Conservation (phyloP, 2,329 filamentous ascomycete genomes). For the Cadophora luteo-olivacea region DNA sequence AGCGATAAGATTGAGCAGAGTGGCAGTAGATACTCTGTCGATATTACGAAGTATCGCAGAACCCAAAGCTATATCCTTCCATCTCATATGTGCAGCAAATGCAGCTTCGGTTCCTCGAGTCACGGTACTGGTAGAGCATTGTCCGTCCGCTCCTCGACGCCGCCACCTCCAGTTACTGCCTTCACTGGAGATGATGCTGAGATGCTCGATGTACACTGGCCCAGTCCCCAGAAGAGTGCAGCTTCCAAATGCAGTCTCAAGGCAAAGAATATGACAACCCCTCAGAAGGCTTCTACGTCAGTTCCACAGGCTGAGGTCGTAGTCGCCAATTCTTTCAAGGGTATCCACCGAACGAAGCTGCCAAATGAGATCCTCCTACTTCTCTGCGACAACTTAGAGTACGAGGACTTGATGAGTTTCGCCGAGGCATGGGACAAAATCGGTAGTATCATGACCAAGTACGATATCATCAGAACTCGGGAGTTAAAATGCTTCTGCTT, state of each 20-base stretch:
- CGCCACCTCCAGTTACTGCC: slow-evolving; percentile 6
- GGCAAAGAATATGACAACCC: neutral
- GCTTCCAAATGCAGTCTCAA: neutral
- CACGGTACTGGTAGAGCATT: neutral
- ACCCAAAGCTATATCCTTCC: neutral
- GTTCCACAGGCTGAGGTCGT: neutral
- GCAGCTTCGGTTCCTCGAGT: slow-evolving; percentile 26
- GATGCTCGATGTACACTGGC: neutral
- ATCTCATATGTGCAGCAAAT: slow-evolving; percentile 37
- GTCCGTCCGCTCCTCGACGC: neutral
- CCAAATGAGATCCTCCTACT: slow-evolving; percentile 51
- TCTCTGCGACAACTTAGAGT: slow-evolving; percentile 45
- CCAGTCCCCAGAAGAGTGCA: slow-evolving; percentile 9
- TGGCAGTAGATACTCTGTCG: slow-evolving; percentile 32
- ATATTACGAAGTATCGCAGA: slow-evolving; percentile 41
- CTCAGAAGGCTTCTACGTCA: neutral
- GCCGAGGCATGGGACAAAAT: slow-evolving; percentile 31
- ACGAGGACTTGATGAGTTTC: slow-evolving; percentile 34
- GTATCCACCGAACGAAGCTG: slow-evolving; percentile 34
- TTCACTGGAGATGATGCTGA: neutral
- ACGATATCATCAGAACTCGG: slow-evolving; percentile 42
- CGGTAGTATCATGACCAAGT: slow-evolving; percentile 29
- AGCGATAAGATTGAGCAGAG: slow-evolving; percentile 54
- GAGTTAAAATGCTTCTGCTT: slow-evolving; percentile 55
- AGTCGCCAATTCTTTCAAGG: neutral